These are phyloP conservation scores for Russula virescens DNA, from an alignment of 768 basidiomycete species.

Conservation along the genomic window DNA sequence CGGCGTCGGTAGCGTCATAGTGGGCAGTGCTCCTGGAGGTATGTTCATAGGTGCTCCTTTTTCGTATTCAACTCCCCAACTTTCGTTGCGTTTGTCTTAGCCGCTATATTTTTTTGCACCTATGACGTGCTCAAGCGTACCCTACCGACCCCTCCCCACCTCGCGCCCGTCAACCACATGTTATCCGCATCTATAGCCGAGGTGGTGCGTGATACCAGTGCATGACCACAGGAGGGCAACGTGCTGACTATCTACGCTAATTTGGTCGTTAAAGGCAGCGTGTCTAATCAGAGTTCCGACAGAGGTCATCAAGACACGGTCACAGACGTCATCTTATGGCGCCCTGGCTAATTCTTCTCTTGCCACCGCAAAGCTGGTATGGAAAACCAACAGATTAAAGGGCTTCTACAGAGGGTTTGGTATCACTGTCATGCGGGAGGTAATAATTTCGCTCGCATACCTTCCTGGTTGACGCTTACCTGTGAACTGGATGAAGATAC, in stretches of 20 bases:
- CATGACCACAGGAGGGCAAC: background rate
- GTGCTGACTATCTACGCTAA: conserved; percentile 5
- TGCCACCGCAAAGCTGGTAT: conserved; percentile 49
- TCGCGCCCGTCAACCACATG: conserved; percentile 63
- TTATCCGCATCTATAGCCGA: conserved; percentile 47
- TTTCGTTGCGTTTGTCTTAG: conserved; percentile 37
- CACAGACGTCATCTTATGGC: conserved; percentile 79
- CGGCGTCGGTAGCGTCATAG: conserved; percentile 88
- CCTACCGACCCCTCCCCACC: conserved; percentile 55
- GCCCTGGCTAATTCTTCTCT: conserved; percentile 50
- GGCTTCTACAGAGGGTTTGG: conserved; percentile 90
- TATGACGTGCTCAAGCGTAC: conserved; percentile 83
- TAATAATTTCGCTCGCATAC: conserved; percentile 26
- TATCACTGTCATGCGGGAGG: conserved; percentile 69
- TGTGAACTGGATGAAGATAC: conserved; percentile 52
- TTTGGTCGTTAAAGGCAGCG: conserved; percentile 49
- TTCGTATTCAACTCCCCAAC: background rate
- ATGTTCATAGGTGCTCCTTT: conserved; percentile 18
- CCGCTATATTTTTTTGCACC: conserved; percentile 90
- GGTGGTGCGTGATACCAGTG: conserved; percentile 36
- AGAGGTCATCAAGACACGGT: conserved; percentile 91
- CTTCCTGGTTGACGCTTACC: background rate
- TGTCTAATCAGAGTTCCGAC: conserved; percentile 94
- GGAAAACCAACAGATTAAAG: conserved; percentile 55
- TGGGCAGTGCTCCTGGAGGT: conserved; percentile 97